Evolutionary conservation across 352 stramenopile species (phyloP).

Genomic region (Globisporangium radiosum): DNA sequence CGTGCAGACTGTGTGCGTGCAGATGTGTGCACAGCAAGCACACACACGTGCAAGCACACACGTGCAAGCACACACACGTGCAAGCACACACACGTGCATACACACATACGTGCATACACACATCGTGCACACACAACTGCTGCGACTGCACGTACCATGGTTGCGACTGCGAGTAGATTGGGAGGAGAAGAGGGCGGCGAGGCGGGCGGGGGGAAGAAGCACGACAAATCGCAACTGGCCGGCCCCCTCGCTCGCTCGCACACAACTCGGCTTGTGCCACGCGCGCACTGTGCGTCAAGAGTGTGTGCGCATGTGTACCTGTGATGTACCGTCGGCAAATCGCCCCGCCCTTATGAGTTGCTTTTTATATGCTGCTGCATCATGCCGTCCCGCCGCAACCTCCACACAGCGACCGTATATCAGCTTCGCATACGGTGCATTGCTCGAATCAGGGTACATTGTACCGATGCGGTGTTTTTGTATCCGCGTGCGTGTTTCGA

Average conservation of each 20-base stretch:
- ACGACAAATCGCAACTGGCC: conserved; percentile 18
- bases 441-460: no score
- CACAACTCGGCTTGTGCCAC: background rate
- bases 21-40: no score
- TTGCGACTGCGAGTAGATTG: background rate
- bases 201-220: conserved; percentile 10
- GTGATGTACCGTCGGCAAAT: no score
- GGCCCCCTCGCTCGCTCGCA: background rate
- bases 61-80: background rate
- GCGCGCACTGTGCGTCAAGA: no score
- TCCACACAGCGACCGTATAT: no score
- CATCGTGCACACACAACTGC: no score
- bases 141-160: background rate
- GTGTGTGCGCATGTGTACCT: no score
- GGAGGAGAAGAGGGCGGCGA: background rate
- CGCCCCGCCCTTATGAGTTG: conserved; percentile 10
- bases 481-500: no score
- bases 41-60: background rate
- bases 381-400: no score
- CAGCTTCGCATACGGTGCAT: no score
- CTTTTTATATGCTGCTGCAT: conserved; percentile 15
- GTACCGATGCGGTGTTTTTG: no score
- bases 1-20: no score
- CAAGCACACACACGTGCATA: background rate
- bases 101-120: background rate